phyloP scores from a whole-genome alignment of 2,329 filamentous ascomycete genomes.

The Diaporthe capsici region DNA sequence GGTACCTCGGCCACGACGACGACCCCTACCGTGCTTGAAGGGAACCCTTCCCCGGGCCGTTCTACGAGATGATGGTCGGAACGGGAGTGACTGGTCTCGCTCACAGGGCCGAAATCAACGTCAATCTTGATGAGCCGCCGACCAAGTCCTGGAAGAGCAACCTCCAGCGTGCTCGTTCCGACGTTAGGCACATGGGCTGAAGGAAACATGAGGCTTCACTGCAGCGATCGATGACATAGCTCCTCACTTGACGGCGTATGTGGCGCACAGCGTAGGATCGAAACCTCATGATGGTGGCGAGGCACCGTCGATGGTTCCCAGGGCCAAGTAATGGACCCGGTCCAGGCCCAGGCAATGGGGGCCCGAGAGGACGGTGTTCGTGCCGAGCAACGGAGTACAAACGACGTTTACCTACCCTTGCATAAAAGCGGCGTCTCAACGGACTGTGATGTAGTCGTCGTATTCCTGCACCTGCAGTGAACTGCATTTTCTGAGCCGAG shows the following conservation, averaged over 20 bases:
- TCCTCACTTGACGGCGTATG: background rate
- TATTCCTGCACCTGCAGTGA: background rate
- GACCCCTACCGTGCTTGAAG: background rate
- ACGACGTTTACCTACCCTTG: background rate
- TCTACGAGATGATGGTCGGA: background rate
- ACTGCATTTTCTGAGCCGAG: background rate
- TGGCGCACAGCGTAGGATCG: background rate
- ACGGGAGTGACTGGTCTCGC: background rate
- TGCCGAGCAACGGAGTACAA: background rate
- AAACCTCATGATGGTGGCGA: background rate
- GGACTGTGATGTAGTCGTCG: background rate
- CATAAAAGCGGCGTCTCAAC: background rate
- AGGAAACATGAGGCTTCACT: background rate
- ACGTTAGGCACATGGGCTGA: no score
- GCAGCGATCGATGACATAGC: background rate
- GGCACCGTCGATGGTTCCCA: background rate
- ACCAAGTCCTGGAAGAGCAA: background rate
- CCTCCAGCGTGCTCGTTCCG: background rate
- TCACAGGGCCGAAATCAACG: slow-evolving; percentile 21
- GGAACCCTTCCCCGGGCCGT: background rate
- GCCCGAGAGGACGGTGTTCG: slow-evolving; percentile 6
- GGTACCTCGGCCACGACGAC: background rate
- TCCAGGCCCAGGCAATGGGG: background rate
- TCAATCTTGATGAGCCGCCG: background rate
- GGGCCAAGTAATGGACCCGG: background rate